Evolutionary conservation across 805 yeast genomes (phyloP).

Genomic region (Myxozyma vanderwaltii): DNA sequence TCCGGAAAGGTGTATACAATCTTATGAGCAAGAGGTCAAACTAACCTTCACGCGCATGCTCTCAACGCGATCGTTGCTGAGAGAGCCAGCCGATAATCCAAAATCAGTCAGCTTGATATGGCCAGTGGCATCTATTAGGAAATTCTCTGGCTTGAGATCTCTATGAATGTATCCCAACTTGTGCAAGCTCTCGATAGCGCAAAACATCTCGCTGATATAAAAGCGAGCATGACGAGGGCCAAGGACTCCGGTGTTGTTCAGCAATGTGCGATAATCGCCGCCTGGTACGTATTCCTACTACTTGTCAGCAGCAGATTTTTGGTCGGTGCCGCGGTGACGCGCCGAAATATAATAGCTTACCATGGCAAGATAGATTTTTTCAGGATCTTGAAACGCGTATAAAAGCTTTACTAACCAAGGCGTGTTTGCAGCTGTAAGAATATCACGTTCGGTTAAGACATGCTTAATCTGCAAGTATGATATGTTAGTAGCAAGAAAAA

Average conservation of each 20-base stretch:
- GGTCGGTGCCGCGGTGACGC: not conserved
- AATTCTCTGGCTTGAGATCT: conserved; percentile 93
- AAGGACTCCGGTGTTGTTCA: conserved; percentile 88
- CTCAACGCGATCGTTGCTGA: conserved; percentile 88
- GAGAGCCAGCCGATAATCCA: conserved; percentile 96
- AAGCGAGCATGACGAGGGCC: conserved; percentile 95
- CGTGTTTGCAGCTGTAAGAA: conserved; percentile 89
- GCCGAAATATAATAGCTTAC: conserved; percentile 6
- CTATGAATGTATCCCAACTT: conserved; percentile 95
- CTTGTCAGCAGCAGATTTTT: not conserved
- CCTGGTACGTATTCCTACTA: conserved; percentile 93
- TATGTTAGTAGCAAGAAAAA: not conserved
- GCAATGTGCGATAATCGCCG: conserved; percentile 93
- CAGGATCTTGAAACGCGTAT: conserved; percentile 93
- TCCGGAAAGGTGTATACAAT: too few species aligned
- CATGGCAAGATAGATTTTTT: conserved; percentile 92
- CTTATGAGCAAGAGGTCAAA: not conserved
- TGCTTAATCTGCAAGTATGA: conserved; percentile 47
- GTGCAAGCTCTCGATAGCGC: conserved; percentile 90
- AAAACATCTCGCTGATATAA: conserved; percentile 94
- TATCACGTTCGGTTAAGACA: conserved; percentile 93
- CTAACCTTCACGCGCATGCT: conserved; percentile 73
- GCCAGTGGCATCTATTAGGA: conserved; percentile 71
- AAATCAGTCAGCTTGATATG: conserved; percentile 88
- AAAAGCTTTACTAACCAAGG: conserved; percentile 94